Evolutionary conservation across 257 asterid species (phyloP), one percentile per base, ranked within the genome.

Genomic region (Nicotiana otophora): DNA sequence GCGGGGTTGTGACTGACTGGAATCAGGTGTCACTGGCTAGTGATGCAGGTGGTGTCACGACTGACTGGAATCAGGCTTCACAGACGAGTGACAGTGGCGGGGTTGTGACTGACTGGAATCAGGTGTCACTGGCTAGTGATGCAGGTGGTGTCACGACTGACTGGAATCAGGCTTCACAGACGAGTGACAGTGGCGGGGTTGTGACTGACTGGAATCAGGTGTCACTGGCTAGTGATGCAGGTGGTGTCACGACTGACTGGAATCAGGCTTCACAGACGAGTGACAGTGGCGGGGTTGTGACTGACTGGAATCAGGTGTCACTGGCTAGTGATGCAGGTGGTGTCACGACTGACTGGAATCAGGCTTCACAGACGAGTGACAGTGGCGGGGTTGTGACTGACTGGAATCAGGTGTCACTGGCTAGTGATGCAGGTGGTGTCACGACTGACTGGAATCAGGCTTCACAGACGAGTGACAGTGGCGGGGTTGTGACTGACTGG

Each of bases 61-160:
- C 87, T n/a, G 84, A 82, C 63, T 90, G 94, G 97, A 92, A 90
- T 85, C 94, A 90, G 75, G 84, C 84, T 36, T 88, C 93, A 65
- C 83, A 87, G 33, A 61, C 7, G 74, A 77, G 42, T 28, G 48
- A 20, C 28, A 64, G 36, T 62, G 20, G 36, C 3, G 53, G 30
- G 30, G 80, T 46, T 54, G 83, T 53, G 53, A 31, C 83, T 11
- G 80, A 58, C 36, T 83, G 82, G 82, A 75, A 76, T 76, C 82
- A 62, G 55, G 82, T 42, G 39, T 75, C 85, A 48, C 79, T 39
- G 78, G 86, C n/a, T 48, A 87, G 65, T 84, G 87, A 88, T 85
- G 84, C 87, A 77, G 51, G 84, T 7, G 86, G 84, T 80, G 77
- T 77, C 61, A 84, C 84, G 60, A 81, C 87, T n/a, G 84, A 82